These are phyloP conservation scores for Pichia heedii DNA, from an alignment of 805 yeast genomes.

Conservation along the genomic window DNA sequence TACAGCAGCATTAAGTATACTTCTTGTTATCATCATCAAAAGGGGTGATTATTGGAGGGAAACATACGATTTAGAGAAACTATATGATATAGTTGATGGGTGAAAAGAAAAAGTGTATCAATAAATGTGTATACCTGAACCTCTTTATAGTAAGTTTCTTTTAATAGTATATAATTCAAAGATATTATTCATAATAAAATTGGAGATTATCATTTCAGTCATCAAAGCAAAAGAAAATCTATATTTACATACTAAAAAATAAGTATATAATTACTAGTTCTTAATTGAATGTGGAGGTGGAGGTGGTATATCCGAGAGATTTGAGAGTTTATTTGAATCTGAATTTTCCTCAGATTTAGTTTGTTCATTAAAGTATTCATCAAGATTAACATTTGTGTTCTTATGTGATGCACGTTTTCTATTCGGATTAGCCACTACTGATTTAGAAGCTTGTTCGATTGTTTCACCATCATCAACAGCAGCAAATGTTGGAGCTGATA, in stretches of 20 bases:
- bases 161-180: no score
- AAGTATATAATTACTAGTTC: no score
- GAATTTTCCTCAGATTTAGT: slow-evolving; percentile 31
- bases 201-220: no score
- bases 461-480: slow-evolving; percentile 1
- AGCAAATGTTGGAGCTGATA: slow-evolving; percentile 4
- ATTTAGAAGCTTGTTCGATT: slow-evolving; percentile 5
- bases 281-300: slow-evolving; percentile 9
- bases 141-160: no score
- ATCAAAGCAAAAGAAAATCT: no score
- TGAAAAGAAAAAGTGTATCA: neutral
- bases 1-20: slow-evolving; percentile 33
- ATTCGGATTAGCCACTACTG: slow-evolving; percentile 3
- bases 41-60: slow-evolving; percentile 58
- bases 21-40: slow-evolving; percentile 40
- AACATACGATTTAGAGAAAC: slow-evolving; percentile 45
- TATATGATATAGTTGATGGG: slow-evolving; percentile 42
- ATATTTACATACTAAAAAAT: no score
- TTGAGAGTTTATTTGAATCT: slow-evolving; percentile 20
- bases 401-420: slow-evolving; percentile 1
- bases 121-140: neutral
- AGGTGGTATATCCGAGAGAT: slow-evolving; percentile 3
- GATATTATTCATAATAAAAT: no score
- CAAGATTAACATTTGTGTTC: slow-evolving; percentile 20
- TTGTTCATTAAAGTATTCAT: slow-evolving; percentile 34